Base-by-base conservation (phyloP, 1,284 basidiomycete genomes). In the Ustilago xerochloae region DNA sequence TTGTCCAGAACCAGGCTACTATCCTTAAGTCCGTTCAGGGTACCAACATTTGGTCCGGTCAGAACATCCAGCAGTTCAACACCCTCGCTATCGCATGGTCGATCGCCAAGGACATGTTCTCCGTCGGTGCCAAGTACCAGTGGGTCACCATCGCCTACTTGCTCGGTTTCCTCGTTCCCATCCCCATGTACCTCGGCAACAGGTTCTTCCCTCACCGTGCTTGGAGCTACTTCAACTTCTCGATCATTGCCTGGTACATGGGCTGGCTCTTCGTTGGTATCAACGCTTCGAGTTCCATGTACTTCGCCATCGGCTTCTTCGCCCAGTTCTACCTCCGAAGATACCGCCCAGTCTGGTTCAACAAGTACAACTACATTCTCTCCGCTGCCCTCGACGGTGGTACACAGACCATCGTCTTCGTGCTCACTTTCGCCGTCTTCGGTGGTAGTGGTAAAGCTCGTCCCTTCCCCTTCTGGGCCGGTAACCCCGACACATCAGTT, bases 301-400 rank as follows among this genome's bases (percentile, higher is more conserved):
- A 64, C 50, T 62, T 76, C 24, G 18, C 68, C 18, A 29, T 73
- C 13, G 73, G 69, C 47, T 56, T 76, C 50, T 46, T 55, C 41
- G 52, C 58, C 20, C 73, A 76, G 51, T 73, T 51, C 46, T 73
- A 59, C 53, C 56, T 76, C n/a, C 56, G 73, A 36, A 68, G 47
- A 38, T 64, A 61, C 48, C 53, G 61, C 39, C 70, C 70, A 8
- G 45, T 30, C 24, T 63, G 55, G 51, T 73, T 68, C 86, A 86
- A 87, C 80, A 88, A 89, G 80, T 90, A 90, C 85, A 91, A 91
- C 84, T 91, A 90, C 79, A 87, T 91, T 61, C 85, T 91, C 2
- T 89, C 89, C 10, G 90, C 89, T 35, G 90, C 89, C 4, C 83
- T 91, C 22, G 65, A 74, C 57, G 65, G 65, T 32, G 71, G 71